These are phyloP conservation scores for Guyanaporus albipodus DNA, from an alignment of 768 basidiomycete species.

Conservation along the genomic window DNA sequence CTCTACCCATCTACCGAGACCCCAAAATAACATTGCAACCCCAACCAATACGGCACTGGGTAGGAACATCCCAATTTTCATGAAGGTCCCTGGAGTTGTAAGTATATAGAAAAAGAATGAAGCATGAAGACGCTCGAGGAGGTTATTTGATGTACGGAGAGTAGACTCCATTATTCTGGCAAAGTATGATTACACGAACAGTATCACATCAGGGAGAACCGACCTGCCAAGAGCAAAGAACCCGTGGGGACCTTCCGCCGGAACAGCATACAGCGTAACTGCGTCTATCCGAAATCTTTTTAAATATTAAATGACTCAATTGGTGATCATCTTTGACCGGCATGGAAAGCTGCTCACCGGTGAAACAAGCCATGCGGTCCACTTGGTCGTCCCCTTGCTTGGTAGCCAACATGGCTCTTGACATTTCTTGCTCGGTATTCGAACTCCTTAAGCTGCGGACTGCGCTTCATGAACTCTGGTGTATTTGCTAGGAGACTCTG, in stretches of 20 bases:
- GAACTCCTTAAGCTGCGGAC: conserved; percentile 47
- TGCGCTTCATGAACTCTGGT: conserved; percentile 41
- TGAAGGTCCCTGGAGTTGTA: conserved; percentile 54
- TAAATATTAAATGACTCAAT: neutral
- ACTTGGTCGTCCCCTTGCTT: conserved; percentile 75
- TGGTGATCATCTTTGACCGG: neutral
- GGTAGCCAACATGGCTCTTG: conserved; percentile 64
- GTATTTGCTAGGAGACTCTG: conserved; percentile 40
- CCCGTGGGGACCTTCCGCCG: conserved; percentile 89
- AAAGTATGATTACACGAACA: neutral
- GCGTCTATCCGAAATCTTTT: conserved; percentile 97
- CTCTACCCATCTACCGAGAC: conserved; percentile 68
- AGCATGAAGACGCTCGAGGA: conserved; percentile 93
- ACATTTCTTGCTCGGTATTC: conserved; percentile 62
- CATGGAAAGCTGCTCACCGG: conserved; percentile 50
- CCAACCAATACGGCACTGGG: conserved; percentile 85
- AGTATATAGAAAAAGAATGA: conserved; percentile 95
- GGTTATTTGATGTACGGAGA: conserved; percentile 86
- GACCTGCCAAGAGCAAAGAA: conserved; percentile 91
- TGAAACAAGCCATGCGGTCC: conserved; percentile 91
- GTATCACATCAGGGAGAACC: conserved; percentile 19
- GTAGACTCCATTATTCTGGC: conserved; percentile 80
- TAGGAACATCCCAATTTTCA: conserved; percentile 88
- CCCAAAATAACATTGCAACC: conserved; percentile 80
- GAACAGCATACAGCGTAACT: conserved; percentile 83